phyloP scores from a whole-genome alignment of 345 rosid genomes.

The Pistacia atlantica region DNA sequence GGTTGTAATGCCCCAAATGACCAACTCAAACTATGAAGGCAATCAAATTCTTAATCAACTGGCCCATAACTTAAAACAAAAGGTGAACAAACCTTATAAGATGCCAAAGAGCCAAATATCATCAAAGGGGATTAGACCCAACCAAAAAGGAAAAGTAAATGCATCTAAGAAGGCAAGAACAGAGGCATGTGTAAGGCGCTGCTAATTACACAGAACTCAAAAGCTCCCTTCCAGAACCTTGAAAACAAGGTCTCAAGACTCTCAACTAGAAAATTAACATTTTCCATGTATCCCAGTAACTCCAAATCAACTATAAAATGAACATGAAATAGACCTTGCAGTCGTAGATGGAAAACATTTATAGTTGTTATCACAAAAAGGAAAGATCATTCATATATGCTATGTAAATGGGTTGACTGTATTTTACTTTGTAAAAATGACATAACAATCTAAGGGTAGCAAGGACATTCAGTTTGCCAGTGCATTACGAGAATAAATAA shows the following conservation, averaged over 20 bases:
- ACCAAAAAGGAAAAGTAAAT: background rate
- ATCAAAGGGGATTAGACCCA: background rate
- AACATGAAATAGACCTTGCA: background rate
- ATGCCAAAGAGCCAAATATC: background rate
- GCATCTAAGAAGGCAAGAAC: constrained; percentile 10
- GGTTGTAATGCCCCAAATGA: background rate
- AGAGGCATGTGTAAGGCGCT: background rate
- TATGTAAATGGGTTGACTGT: background rate
- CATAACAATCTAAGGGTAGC: background rate
- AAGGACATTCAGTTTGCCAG: background rate
- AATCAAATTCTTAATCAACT: background rate
- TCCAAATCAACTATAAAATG: background rate
- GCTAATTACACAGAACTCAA: background rate
- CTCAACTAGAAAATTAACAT: background rate
- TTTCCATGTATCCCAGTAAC: background rate
- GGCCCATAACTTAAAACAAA: too few relatives aligned
- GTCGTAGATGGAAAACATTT: background rate
- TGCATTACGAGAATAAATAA: too few relatives aligned
- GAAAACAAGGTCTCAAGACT: background rate
- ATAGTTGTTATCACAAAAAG: background rate
- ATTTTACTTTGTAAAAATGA: background rate
- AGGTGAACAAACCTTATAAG: background rate
- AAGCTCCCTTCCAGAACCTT: background rate
- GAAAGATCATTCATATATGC: background rate
- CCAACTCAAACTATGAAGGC: background rate